A percentile compares a stretch with the other conserved stretches of the same genome.
These are phyloP conservation scores for Diaporthe ampelina DNA, from an alignment of 2,329 filamentous ascomycete genomes.

Conservation along the genomic window DNA sequence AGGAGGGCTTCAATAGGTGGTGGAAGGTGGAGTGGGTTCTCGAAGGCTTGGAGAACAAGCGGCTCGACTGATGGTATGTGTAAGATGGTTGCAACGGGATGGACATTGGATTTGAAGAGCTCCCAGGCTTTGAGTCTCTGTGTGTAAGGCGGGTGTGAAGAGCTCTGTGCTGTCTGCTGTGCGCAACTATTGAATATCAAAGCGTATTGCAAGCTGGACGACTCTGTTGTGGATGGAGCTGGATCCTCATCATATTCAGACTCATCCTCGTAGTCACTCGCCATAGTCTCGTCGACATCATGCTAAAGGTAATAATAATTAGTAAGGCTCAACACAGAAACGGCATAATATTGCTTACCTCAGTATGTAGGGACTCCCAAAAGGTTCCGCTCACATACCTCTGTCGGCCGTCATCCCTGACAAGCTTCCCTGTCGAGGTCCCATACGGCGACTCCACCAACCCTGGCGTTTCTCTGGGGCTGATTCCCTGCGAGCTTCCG, in stretches of 20 bases:
- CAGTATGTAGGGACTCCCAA: slow-evolving; percentile 21
- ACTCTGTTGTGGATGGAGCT: not conserved
- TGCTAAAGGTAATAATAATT: not conserved
- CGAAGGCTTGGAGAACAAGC: slow-evolving; percentile 5
- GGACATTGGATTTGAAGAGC: not conserved
- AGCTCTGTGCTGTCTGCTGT: not conserved
- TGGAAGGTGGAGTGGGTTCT: slow-evolving; percentile 43
- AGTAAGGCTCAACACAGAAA: not conserved
- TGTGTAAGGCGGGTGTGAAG: not conserved
- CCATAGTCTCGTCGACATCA: not conserved
- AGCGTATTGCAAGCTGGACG: not conserved
- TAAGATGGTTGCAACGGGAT: slow-evolving; percentile 3
- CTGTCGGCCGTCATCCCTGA: slow-evolving; percentile 15
- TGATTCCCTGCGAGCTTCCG: not conserved
- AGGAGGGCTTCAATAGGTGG: slow-evolving; percentile 59
- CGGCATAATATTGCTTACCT: not conserved
- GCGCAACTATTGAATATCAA: slow-evolving; percentile 12
- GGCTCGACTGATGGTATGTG: slow-evolving; percentile 27
- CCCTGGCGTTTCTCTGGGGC: not conserved
- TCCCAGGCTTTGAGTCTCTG: slow-evolving; percentile 5
- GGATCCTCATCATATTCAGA: slow-evolving; percentile 11
- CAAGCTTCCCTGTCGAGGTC: slow-evolving; percentile 8
- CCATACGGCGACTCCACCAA: slow-evolving; percentile 17
- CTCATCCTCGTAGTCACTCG: not conserved
- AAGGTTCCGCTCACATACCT: slow-evolving; percentile 18